Evolutionary conservation across 257 asterid species (phyloP).

Genomic region (Pogostemon cablin): DNA sequence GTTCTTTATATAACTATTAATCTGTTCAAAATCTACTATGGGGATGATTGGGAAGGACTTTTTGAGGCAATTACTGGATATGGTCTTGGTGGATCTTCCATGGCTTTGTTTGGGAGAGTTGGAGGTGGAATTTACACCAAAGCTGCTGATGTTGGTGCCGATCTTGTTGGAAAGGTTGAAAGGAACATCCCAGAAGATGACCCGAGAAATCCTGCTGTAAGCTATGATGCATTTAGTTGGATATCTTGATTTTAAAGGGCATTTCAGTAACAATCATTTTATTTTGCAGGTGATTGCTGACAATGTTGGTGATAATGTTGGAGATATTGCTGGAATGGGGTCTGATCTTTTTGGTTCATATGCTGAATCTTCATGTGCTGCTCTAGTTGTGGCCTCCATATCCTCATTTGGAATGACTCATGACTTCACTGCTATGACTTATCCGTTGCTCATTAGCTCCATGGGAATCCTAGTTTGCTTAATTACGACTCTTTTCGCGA

Average conservation of each 20-base stretch:
- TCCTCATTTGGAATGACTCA: slow-evolving; percentile 67
- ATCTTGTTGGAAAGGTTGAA: slow-evolving; percentile 66
- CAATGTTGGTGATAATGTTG: slow-evolving; percentile 93
- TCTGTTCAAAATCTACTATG: slow-evolving; percentile 80
- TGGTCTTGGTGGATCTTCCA: slow-evolving; percentile 98
- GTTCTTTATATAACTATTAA: slow-evolving; percentile 80
- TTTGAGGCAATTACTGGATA: slow-evolving; percentile 94
- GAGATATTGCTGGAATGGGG: slow-evolving; percentile 95
- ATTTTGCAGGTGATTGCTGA: slow-evolving; percentile 85
- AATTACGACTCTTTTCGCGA: slow-evolving; percentile 78
- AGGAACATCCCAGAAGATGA: slow-evolving; percentile 71
- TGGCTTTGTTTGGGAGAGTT: slow-evolving; percentile 97
- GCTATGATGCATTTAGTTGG: slow-evolving; percentile 18
- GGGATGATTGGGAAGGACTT: slow-evolving; percentile 96
- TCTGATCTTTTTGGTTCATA: slow-evolving; percentile 71
- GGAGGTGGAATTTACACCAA: slow-evolving; percentile 96
- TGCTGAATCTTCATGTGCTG: slow-evolving; percentile 72
- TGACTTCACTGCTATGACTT: slow-evolving; percentile 81
- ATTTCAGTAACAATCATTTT: slow-evolving; percentile 16
- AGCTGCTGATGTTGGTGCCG: slow-evolving; percentile 75
- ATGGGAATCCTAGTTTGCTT: slow-evolving; percentile 89
- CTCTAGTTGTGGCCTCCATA: slow-evolving; percentile 73
- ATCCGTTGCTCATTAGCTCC: slow-evolving; percentile 83
- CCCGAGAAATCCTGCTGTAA: slow-evolving; percentile 70
- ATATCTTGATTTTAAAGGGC: neutral